These are phyloP conservation scores for Pinus tabuliformis DNA, from an alignment of 75 land plant species.

Conservation along the genomic window DNA sequence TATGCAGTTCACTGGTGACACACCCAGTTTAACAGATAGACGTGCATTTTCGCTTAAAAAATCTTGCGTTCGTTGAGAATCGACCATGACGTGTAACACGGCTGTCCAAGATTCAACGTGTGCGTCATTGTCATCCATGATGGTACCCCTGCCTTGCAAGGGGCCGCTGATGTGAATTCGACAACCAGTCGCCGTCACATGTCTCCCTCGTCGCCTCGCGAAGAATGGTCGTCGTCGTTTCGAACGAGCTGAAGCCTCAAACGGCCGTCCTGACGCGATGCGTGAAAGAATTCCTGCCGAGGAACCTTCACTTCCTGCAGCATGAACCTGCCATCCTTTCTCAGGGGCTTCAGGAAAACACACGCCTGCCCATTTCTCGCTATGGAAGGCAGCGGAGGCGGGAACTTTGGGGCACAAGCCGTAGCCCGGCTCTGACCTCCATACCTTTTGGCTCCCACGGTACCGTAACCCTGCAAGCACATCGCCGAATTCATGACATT, in stretches of 20 bases:
- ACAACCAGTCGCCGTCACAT: no score
- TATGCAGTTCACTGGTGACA: no score
- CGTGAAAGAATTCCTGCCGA: slow-evolving; percentile 24
- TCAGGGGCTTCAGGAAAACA: slow-evolving; percentile 24
- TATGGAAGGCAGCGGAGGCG: slow-evolving; percentile 42
- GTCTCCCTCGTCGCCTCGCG: no score
- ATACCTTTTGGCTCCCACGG: not conserved
- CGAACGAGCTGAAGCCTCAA: slow-evolving; percentile 26
- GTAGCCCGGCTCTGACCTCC: not conserved
- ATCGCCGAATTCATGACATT: not conserved
- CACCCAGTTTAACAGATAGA: no score
- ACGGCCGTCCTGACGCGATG: slow-evolving; percentile 31
- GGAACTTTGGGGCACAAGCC: slow-evolving; percentile 11
- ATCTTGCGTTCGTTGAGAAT: no score
- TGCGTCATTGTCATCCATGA: no score
- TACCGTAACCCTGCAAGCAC: not conserved
- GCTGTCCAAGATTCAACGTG: no score
- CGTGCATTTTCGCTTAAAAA: no score
- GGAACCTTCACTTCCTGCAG: slow-evolving; percentile 30
- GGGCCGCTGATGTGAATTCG: not conserved
- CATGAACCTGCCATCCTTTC: slow-evolving; percentile 37
- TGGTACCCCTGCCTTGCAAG: not conserved
- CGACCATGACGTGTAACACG: no score
- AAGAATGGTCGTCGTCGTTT: no score
- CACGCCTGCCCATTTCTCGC: slow-evolving; percentile 15